Conservation (phyloP, 2,329 filamentous ascomycete genomes). For the Rhexocercosporidium sp. region DNA sequence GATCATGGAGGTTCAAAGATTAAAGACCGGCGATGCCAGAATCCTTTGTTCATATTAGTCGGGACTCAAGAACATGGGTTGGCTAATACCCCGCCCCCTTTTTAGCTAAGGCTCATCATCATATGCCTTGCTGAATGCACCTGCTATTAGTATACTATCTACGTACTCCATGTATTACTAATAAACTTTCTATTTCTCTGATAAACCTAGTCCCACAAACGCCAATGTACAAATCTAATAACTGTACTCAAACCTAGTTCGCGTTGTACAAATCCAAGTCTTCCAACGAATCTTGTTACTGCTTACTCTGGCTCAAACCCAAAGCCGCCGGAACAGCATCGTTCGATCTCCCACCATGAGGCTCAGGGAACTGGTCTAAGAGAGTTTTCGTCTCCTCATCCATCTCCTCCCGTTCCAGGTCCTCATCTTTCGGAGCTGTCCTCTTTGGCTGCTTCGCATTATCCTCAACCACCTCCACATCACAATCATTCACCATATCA, state of each 20-base stretch:
- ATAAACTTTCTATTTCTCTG: no score
- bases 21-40: no score
- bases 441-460: neutral
- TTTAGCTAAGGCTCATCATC: neutral
- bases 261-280: neutral
- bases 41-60: no score
- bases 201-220: neutral
- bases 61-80: no score
- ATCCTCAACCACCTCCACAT: neutral
- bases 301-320: neutral
- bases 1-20: no score
- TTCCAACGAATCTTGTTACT: neutral
- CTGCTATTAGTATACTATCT: no score
- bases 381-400: neutral
- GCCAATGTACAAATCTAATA: neutral
- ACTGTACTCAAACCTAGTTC: neutral
- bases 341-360: no score
- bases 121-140: no score
- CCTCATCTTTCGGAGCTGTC: neutral
- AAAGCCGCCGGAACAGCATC: neutral
- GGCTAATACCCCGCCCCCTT: neutral
- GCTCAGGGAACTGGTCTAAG: neutral
- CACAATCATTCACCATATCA: neutral
- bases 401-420: neutral
- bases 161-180: no score